Percentiles rank a stretch among this genome's conserved stretches.
phyloP scores from a whole-genome alignment of 352 stramenopile species.

The Thraustochytrium striatum region DNA sequence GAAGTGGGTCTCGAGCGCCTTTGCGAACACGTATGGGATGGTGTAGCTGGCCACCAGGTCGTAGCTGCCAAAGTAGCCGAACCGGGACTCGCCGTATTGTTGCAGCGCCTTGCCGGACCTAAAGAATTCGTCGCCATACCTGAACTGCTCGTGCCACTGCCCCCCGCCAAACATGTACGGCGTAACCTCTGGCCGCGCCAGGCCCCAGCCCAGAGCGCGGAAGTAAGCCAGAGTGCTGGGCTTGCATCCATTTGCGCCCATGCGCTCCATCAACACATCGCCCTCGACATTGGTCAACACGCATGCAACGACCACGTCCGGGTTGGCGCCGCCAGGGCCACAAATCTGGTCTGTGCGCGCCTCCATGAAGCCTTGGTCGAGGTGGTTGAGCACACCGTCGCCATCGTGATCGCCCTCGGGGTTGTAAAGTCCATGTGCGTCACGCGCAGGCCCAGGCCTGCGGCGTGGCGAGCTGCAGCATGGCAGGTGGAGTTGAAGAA shows the following conservation, averaged over 20 bases:
- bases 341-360: constrained; percentile 50
- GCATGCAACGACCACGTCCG: constrained; percentile 50
- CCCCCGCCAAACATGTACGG: constrained; percentile 54
- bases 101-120: constrained; percentile 49
- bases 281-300: constrained; percentile 52
- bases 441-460: constrained; percentile 48
- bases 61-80: constrained; percentile 54
- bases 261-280: constrained; percentile 50
- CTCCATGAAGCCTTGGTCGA: constrained; percentile 51
- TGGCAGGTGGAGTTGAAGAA: constrained; percentile 57
- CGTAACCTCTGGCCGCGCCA: constrained; percentile 44
- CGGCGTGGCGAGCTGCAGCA: constrained; percentile 45
- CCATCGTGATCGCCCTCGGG: constrained; percentile 49
- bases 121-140: constrained; percentile 57
- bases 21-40: constrained; percentile 53
- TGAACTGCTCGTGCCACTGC: constrained; percentile 56
- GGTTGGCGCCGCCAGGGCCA: background rate
- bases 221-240: constrained; percentile 53
- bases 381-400: constrained; percentile 49
- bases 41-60: constrained; percentile 57
- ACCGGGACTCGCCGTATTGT: constrained; percentile 28
- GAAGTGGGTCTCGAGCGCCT: constrained; percentile 49
- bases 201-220: constrained; percentile 53
- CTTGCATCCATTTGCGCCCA: constrained; percentile 50
- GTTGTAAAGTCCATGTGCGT: constrained; percentile 52